phyloP scores from a whole-genome alignment of 495 filamentous ascomycete species.

The Penicillium paxilli region DNA sequence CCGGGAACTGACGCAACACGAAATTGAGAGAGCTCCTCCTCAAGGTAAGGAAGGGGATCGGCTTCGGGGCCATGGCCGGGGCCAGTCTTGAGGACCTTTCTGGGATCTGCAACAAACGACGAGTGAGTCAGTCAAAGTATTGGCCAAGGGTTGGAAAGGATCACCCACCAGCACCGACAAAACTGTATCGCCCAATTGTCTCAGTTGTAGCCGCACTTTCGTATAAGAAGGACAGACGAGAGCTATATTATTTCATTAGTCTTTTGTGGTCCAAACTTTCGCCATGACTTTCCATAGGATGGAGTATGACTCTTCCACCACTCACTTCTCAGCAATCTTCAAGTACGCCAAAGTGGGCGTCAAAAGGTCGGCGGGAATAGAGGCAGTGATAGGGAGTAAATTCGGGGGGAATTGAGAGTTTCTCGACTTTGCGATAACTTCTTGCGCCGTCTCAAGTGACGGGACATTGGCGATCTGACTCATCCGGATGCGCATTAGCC shows the following conservation, averaged over 20 bases:
- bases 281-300: slow-evolving; percentile 5
- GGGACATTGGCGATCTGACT: slow-evolving; percentile 40
- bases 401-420: slow-evolving; percentile 65
- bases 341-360: slow-evolving; percentile 91
- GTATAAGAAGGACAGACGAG: slow-evolving; percentile 71
- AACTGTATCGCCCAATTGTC: slow-evolving; percentile 90
- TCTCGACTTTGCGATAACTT: slow-evolving; percentile 53
- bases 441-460: slow-evolving; percentile 43
- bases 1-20: slow-evolving; percentile 79
- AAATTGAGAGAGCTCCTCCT: slow-evolving; percentile 73
- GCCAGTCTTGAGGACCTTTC: slow-evolving; percentile 84
- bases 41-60: slow-evolving; percentile 80
- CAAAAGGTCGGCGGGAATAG: slow-evolving; percentile 86
- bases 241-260: slow-evolving; percentile 31
- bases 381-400: slow-evolving; percentile 79
- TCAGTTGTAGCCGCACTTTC: slow-evolving; percentile 91
- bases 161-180: slow-evolving; percentile 77
- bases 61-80: slow-evolving; percentile 77
- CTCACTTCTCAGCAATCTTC: slow-evolving; percentile 75
- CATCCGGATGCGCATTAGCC: slow-evolving; percentile 17
- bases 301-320: slow-evolving; percentile 18
- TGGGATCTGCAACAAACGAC: slow-evolving; percentile 56
- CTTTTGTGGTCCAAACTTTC: slow-evolving; percentile 1
- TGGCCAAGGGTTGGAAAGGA: neutral
- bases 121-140: slow-evolving; percentile 2